A percentile compares a stretch with the other conserved stretches of the same genome.
These are phyloP conservation scores for Blastocystis hominis DNA, from an alignment of 352 stramenopile species.

Conservation along the genomic window DNA sequence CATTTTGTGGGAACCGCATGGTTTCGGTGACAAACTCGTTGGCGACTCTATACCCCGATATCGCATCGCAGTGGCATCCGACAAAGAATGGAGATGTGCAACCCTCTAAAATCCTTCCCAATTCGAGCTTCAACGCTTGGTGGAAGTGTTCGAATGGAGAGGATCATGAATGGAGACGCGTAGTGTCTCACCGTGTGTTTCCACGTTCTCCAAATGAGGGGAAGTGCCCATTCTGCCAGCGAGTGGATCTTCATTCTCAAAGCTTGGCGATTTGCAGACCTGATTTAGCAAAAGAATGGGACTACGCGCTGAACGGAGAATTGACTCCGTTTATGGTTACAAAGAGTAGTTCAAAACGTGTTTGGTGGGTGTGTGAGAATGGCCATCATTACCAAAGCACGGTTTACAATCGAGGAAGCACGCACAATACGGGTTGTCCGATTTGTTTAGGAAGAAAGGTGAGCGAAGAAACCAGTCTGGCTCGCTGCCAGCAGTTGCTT, in stretches of 20 bases:
- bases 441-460: constrained; percentile 13
- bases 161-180: constrained; percentile 16
- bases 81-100: background rate
- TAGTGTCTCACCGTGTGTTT: background rate
- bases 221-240: constrained; percentile 33
- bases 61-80: constrained; percentile 42
- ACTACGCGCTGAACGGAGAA: constrained; percentile 1
- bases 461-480: background rate
- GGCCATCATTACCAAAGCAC: constrained; percentile 53
- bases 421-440: constrained; percentile 17
- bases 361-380: constrained; percentile 25
- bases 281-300: constrained; percentile 33
- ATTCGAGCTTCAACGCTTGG: background rate
- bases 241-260: background rate
- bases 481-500: background rate
- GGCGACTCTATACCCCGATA: constrained; percentile 32
- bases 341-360: background rate
- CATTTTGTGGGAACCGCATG: constrained; percentile 25
- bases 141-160: constrained; percentile 48
- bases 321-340: background rate
- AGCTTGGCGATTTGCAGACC: constrained; percentile 5
- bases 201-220: constrained; percentile 16
- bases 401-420: constrained; percentile 45
- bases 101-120: constrained; percentile 7
- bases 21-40: constrained; percentile 43